These are phyloP conservation scores for Sisymbrium altissimum DNA, from an alignment of 345 rosid species.

Conservation along the genomic window DNA sequence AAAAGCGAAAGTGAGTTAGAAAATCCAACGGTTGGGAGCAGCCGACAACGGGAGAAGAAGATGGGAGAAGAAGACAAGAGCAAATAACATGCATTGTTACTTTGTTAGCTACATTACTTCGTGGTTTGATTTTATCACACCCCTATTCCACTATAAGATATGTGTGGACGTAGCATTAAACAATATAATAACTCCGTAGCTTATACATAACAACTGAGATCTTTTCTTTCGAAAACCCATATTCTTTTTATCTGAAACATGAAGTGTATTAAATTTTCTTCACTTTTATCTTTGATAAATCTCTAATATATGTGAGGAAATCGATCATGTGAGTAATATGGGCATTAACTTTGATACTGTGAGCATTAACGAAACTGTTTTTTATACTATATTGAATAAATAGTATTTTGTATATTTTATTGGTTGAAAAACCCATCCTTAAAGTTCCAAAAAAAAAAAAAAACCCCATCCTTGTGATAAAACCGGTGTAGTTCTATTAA, in stretches of 20 bases:
- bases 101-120: constrained; percentile 23
- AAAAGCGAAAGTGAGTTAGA: neutral
- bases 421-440: neutral
- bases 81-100: constrained; percentile 26
- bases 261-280: neutral
- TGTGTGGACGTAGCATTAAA: neutral
- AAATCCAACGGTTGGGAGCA: constrained; percentile 15
- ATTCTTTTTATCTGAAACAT: neutral
- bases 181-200: neutral
- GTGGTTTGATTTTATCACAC: constrained; percentile 14
- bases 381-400: neutral
- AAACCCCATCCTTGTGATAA: too few species aligned
- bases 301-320: neutral
- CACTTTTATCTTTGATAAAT: neutral
- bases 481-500: neutral
- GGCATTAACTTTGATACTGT: neutral
- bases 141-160: constrained; percentile 2
- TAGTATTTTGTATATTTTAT: neutral
- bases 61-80: constrained; percentile 28
- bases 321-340: constrained; percentile 1
- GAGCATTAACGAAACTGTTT: neutral
- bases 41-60: constrained; percentile 25
- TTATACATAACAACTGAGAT: constrained; percentile 17
- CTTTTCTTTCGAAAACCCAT: neutral
- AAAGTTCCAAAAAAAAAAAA: too few species aligned